Evolutionary conservation across 2,329 filamentous ascomycete species (phyloP).

Genomic region (Aureobasidium sp.): DNA sequence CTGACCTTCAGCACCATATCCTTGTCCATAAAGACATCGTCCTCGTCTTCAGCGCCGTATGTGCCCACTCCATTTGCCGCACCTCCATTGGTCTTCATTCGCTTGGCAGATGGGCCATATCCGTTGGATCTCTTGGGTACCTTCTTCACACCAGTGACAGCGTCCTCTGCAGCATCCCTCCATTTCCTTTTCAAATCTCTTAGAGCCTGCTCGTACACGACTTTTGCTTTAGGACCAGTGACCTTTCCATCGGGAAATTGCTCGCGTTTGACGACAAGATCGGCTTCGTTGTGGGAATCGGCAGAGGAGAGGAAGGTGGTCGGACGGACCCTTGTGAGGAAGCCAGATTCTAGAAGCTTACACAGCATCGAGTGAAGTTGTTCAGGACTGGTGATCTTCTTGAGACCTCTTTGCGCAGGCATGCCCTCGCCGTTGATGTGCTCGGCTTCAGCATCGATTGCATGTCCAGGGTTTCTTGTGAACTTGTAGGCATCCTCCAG

Average conservation of each 20-base stretch:
- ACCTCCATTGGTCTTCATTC: slow-evolving; percentile 28
- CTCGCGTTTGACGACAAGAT: slow-evolving; percentile 53
- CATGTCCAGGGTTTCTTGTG: slow-evolving; percentile 27
- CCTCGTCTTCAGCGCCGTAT: slow-evolving; percentile 20
- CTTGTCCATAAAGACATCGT: slow-evolving; percentile 33
- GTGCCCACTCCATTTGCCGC: slow-evolving; percentile 25
- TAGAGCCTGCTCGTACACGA: slow-evolving; percentile 53
- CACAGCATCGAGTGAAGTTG: slow-evolving; percentile 40
- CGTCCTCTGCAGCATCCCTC: slow-evolving; percentile 36
- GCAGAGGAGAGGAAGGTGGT: slow-evolving; percentile 48
- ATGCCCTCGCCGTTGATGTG: slow-evolving; percentile 23
- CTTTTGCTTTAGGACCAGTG: slow-evolving; percentile 60
- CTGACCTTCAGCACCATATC: slow-evolving; percentile 73
- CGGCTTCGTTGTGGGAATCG: slow-evolving; percentile 52
- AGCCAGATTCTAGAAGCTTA: slow-evolving; percentile 54
- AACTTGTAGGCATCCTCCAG: slow-evolving; percentile 57
- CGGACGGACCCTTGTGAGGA: slow-evolving; percentile 56
- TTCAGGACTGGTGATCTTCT: slow-evolving; percentile 31
- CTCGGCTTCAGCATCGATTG: slow-evolving; percentile 21
- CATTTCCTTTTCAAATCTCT: slow-evolving; percentile 49
- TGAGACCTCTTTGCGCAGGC: slow-evolving; percentile 16
- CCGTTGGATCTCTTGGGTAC: slow-evolving; percentile 20
- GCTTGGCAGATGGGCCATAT: slow-evolving; percentile 23
- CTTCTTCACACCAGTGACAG: slow-evolving; percentile 22
- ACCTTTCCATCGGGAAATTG: slow-evolving; percentile 46